Base-by-base conservation (phyloP, 2,329 filamentous ascomycete genomes). In the Fusarium liriodendri region DNA sequence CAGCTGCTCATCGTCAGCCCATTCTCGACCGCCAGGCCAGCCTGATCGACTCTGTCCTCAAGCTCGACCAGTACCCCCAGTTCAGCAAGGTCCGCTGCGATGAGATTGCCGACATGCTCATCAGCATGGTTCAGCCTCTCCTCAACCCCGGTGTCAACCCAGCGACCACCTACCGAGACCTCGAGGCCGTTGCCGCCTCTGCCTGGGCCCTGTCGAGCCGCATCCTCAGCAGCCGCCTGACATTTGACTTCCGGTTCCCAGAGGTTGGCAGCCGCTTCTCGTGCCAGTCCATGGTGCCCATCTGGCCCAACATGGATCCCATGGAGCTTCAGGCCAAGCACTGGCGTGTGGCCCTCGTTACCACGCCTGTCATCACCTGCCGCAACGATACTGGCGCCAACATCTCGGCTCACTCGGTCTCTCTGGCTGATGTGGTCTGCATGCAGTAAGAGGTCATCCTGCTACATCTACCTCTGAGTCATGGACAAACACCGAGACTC, bases 301-400 rank as follows among this genome's bases (percentile, higher is more conserved):
- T 88, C 69, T 87, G 88, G 79, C 82, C 83, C 27, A 72, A 77
- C 38, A 75, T 81, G 32, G 82, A 85, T 38, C 81, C 84, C 0
- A 78, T 82, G 64, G 81, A 85, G 61, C 79, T 90, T 22, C 87
- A 89, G 80, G 80, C 83, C 7, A 83, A 84, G 74, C 87, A 89
- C 75, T 86, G 83, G 80, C 85, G 88, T 6, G 79, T 90, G n/a
- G 85, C 86, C 62, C 82, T 89, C 2, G 86, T 88, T 32, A 86
- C 88, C 6, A 89, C 88, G 0, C 89, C 89, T 1, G 84, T 87
- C 10, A 84, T 90, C 54, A 89, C 87, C 2, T 85, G 88, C 74
- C 84, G 88, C 35, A 88, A 89, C 71, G 88, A 90, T 40, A 84
- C 81, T 2, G 86, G 85, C 16, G 76, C 79, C 52, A 84, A 83